A percentile compares a stretch with the other conserved stretches of the same genome.
Conservation (phyloP, 2,329 filamentous ascomycete genomes). For the Colletotrichum musicola region DNA sequence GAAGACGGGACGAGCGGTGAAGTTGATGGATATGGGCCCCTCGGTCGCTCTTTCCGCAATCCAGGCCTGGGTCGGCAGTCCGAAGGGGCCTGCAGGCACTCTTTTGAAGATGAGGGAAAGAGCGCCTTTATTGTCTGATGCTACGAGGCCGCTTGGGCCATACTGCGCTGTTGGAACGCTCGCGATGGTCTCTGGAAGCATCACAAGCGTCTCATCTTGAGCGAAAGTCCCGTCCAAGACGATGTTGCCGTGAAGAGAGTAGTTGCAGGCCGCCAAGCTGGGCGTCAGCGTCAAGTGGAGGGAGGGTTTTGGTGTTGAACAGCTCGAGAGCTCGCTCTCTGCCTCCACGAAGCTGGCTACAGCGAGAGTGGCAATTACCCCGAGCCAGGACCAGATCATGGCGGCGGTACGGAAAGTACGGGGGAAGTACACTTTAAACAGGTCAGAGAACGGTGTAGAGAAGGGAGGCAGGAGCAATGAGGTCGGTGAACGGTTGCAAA, state of each 20-base stretch:
- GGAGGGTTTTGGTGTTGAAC: neutral
- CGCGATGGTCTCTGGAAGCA: slow-evolving; percentile 11
- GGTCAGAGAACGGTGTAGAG: too few relatives aligned
- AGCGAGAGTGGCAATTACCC: neutral
- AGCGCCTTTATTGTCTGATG: slow-evolving; percentile 22
- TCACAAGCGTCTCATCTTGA: slow-evolving; percentile 2
- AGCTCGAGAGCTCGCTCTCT: neutral
- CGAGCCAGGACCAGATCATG: neutral
- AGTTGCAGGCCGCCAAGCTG: neutral
- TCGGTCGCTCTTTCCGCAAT: slow-evolving; percentile 6
- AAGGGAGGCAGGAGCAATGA: too few relatives aligned
- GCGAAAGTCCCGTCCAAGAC: neutral
- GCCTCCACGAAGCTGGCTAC: neutral
- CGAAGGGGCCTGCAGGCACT: neutral
- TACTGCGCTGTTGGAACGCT: slow-evolving; percentile 10
- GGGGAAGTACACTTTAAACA: too few relatives aligned
- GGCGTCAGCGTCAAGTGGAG: slow-evolving; percentile 17
- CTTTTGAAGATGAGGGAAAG: slow-evolving; percentile 25
- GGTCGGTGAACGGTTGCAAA: too few relatives aligned
- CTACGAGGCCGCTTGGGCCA: neutral
- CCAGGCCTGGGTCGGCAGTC: slow-evolving; percentile 3
- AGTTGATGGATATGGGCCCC: slow-evolving; percentile 4
- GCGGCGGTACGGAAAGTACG: too few relatives aligned
- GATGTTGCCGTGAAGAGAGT: slow-evolving; percentile 4
- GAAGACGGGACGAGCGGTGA: neutral